Evolutionary conservation across 1,139 yeast species (phyloP).

Genomic region (Eremothecium coryli): DNA sequence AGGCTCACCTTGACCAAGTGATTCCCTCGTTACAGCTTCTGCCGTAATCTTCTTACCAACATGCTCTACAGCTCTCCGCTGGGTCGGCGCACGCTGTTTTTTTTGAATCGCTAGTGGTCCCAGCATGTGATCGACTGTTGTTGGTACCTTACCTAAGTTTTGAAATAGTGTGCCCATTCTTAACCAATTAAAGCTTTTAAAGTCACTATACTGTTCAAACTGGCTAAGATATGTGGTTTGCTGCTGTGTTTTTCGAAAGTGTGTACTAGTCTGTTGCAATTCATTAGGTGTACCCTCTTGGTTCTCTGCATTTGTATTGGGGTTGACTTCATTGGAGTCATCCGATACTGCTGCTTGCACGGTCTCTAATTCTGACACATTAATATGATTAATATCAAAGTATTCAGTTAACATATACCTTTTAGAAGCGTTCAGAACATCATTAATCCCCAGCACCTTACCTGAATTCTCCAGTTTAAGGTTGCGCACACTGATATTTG

Average conservation of each 20-base stretch:
- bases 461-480: conserved; percentile 47
- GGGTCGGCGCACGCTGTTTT: conserved; percentile 34
- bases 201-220: conserved; percentile 21
- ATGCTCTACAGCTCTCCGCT: conserved; percentile 37
- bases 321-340: conserved; percentile 8
- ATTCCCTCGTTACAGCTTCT: conserved; percentile 41
- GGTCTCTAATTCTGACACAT: conserved; percentile 7
- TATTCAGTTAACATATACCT: conserved; percentile 32
- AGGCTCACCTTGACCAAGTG: conserved; percentile 41
- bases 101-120: conserved; percentile 68
- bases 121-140: conserved; percentile 50
- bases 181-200: conserved; percentile 45
- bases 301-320: conserved; percentile 21
- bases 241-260: conserved; percentile 15
- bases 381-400: conserved; percentile 16
- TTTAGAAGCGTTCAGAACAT: conserved; percentile 37
- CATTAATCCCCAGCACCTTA: conserved; percentile 40
- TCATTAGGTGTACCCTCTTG: conserved; percentile 12
- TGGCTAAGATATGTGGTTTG: conserved; percentile 18
- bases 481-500: conserved; percentile 50
- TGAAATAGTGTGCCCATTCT: conserved; percentile 49
- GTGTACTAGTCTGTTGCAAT: conserved; percentile 9
- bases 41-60: conserved; percentile 44
- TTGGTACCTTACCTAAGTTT: conserved; percentile 40
- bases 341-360: conserved; percentile 7